Conservation (phyloP, 2,329 filamentous ascomycete species). For the Alternaria infectoria region DNA sequence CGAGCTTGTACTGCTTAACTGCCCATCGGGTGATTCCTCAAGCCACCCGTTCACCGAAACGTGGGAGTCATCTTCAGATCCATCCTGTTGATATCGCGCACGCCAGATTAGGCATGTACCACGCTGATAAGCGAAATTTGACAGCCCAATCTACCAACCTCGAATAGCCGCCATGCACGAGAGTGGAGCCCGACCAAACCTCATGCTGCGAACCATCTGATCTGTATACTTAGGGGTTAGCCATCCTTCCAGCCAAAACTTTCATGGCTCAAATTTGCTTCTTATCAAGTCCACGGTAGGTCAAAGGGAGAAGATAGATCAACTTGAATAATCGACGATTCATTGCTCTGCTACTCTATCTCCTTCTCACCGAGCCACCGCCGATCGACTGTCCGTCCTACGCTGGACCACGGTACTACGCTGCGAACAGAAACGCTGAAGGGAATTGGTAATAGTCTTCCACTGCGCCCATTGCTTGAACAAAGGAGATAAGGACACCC, state of each 20-base stretch:
- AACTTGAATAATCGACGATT: conserved; percentile 2
- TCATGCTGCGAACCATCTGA: background rate
- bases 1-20: background rate
- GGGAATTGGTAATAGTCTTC: conserved; percentile 4
- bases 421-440: background rate
- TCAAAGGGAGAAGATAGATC: background rate
- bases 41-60: background rate
- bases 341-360: conserved; percentile 8
- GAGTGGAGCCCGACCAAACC: conserved; percentile 7
- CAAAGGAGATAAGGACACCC: conserved; percentile 11
- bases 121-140: conserved; percentile 1
- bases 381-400: background rate
- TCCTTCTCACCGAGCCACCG: background rate
- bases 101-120: background rate
- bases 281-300: background rate
- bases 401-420: background rate
- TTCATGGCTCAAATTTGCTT: background rate
- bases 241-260: background rate
- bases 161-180: conserved; percentile 7
- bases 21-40: conserved; percentile 5
- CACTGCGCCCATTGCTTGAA: conserved; percentile 3
- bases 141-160: background rate
- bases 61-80: background rate
- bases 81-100: background rate
- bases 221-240: background rate